Conservation (phyloP, 768 basidiomycete species). For the Kwoniella sp. region DNA sequence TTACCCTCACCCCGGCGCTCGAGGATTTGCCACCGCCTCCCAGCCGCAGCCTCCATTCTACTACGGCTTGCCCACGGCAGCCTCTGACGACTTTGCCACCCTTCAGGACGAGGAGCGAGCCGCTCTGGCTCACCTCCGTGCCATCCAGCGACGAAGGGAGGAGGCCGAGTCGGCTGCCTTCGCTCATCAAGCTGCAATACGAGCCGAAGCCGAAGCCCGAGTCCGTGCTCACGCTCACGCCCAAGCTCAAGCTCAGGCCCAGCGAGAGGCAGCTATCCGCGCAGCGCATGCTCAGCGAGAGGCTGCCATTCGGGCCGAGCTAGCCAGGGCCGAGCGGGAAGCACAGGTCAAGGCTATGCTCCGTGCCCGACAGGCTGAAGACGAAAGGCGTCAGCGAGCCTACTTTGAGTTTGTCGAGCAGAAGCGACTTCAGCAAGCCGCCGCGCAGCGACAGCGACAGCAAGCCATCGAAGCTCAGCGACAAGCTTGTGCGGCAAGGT, state of each 20-base stretch:
- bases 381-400: conserved; percentile 1
- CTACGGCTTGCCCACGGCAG: too few relatives aligned
- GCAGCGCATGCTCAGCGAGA: conserved; percentile 19
- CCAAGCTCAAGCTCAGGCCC: conserved; percentile 12
- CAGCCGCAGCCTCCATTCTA: too few relatives aligned
- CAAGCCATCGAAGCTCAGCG: conserved; percentile 1
- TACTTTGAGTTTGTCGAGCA: conserved; percentile 5
- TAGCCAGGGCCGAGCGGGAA: conserved; percentile 9
- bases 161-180: conserved; percentile 15
- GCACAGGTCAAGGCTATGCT: conserved; percentile 6
- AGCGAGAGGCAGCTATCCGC: conserved; percentile 3
- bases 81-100: neutral
- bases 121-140: conserved; percentile 35
- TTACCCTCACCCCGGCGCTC: too few relatives aligned
- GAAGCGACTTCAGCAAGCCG: neutral
- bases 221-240: conserved; percentile 2
- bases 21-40: too few relatives aligned
- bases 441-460: conserved; percentile 3
- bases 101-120: conserved; percentile 38
- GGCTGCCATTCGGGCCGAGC: conserved; percentile 14
- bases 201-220: conserved; percentile 12
- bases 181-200: conserved; percentile 15
- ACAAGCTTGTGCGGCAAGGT: conserved; percentile 1
- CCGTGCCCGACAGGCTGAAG: conserved; percentile 9
- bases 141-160: conserved; percentile 33